Percentiles rank a stretch among this genome's conserved stretches.
Conservation (phyloP, 495 filamentous ascomycete genomes). For the Tetracladium setigerum region DNA sequence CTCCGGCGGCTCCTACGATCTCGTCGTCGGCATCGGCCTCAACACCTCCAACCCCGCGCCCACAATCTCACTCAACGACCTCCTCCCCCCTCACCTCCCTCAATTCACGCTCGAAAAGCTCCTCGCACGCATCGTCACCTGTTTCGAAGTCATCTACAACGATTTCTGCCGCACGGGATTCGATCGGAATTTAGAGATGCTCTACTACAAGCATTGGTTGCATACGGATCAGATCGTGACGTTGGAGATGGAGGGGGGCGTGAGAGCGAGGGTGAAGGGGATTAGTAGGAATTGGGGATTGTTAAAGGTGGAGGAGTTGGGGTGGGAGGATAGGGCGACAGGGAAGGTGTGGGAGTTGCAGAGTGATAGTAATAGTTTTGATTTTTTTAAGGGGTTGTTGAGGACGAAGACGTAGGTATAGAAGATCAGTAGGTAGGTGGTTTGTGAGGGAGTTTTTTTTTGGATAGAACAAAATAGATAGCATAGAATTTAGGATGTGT, state of each 20-base stretch:
- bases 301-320: conserved; percentile 74
- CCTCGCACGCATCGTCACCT: conserved; percentile 71
- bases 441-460: no score
- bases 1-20: conserved; percentile 66
- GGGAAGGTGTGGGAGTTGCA: conserved; percentile 78
- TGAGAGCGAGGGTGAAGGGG: conserved; percentile 72
- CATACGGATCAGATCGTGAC: conserved; percentile 87
- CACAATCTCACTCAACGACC: conserved; percentile 75
- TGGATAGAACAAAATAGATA: no score
- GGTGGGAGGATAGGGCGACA: conserved; percentile 60
- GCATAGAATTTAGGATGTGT: no score
- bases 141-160: conserved; percentile 71
- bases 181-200: conserved; percentile 57
- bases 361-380: conserved; percentile 97
- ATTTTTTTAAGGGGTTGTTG: conserved; percentile 88
- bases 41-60: conserved; percentile 83
- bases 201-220: conserved; percentile 85
- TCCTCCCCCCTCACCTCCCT: conserved; percentile 47
- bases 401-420: conserved; percentile 63
- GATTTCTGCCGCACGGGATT: conserved; percentile 69
- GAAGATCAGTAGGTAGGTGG: no score
- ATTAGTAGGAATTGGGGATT: conserved; percentile 87
- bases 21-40: conserved; percentile 83
- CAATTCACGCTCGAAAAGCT: conserved; percentile 72
- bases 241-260: conserved; percentile 75